These are phyloP conservation scores for Akebia trifoliata DNA, from an alignment of 164 flowering plant species.

Conservation along the genomic window DNA sequence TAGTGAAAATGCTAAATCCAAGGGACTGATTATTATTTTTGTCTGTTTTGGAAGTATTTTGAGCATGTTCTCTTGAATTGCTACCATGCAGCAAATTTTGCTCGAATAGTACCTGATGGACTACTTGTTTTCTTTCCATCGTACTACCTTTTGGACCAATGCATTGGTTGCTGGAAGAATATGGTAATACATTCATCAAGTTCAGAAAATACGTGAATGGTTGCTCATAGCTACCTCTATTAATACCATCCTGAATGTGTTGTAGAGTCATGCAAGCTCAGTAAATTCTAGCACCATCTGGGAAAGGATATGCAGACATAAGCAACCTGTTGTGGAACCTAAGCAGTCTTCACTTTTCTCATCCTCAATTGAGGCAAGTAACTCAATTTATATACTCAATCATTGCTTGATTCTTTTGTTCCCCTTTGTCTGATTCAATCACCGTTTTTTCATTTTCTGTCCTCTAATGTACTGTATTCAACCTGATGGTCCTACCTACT, in stretches of 20 bases:
- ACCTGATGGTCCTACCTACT: not conserved
- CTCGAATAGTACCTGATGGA: constrained; percentile 97
- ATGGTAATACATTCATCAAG: constrained; percentile 34
- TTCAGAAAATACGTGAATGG: not conserved
- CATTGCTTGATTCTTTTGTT: not conserved
- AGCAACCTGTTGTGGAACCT: constrained; percentile 94
- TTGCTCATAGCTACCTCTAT: constrained; percentile 5
- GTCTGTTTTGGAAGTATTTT: not conserved
- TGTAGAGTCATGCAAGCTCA: constrained; percentile 48
- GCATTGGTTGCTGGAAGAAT: constrained; percentile 80
- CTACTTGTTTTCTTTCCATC: constrained; percentile 95
- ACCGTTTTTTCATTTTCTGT: constrained; percentile 4
- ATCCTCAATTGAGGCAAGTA: constrained; percentile 61
- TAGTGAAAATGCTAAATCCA: not conserved
- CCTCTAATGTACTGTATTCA: not conserved
- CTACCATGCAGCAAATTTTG: constrained; percentile 68
- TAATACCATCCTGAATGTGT: not conserved
- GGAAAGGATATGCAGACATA: constrained; percentile 92
- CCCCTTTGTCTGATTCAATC: not conserved
- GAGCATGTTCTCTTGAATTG: constrained; percentile 12
- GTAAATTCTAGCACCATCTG: constrained; percentile 58
- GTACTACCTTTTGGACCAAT: constrained; percentile 76
- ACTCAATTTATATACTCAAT: not conserved
- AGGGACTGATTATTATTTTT: constrained; percentile 1
- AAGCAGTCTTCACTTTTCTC: constrained; percentile 75